Conservation (phyloP, 2,329 filamentous ascomycete species). For the Claviceps purpurea region DNA sequence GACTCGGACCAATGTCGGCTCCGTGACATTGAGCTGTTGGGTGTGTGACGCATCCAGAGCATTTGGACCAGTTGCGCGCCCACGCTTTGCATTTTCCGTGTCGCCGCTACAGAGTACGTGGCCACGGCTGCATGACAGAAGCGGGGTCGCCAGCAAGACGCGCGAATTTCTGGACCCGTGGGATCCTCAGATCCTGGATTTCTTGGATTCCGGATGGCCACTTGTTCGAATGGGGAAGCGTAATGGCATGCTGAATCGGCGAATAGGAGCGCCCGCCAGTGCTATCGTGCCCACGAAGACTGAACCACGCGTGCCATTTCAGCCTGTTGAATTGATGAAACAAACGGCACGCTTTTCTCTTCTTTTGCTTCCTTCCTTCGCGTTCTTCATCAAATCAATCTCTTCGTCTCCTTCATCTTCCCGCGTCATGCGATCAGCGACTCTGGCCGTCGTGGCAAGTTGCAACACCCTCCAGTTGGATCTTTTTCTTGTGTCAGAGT, state of each 20-base stretch:
- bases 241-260: background rate
- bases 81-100: background rate
- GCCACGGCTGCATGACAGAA: background rate
- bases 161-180: background rate
- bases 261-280: background rate
- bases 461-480: background rate
- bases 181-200: too few species aligned
- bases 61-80: background rate
- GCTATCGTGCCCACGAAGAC: background rate
- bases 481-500: background rate
- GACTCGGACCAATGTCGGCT: too few species aligned
- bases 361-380: background rate
- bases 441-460: background rate
- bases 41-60: background rate
- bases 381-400: background rate
- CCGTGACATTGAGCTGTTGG: background rate
- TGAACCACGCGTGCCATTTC: background rate
- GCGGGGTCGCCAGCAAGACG: background rate
- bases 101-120: background rate
- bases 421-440: background rate
- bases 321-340: background rate
- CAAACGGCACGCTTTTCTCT: background rate
- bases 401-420: background rate
- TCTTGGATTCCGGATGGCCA: background rate
- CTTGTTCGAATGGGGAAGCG: background rate